These are phyloP conservation scores for Pezicula neosporulosa DNA, from an alignment of 2,329 filamentous ascomycete species.

Conservation along the genomic window DNA sequence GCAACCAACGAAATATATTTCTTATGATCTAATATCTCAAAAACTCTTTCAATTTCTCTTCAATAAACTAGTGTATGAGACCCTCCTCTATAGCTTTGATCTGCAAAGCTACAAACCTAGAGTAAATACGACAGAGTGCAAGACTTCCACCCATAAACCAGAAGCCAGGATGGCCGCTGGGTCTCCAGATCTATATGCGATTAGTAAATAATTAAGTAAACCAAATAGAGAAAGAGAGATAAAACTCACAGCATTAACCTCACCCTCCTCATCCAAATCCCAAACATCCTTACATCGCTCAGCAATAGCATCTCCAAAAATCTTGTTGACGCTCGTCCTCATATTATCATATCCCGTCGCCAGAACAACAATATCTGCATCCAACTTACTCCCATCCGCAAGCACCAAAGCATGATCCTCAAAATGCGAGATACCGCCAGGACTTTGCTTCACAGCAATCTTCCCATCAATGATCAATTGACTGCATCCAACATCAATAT, in stretches of 20 bases:
- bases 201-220: not conserved
- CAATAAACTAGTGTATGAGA: conserved; percentile 32
- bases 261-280: conserved; percentile 43
- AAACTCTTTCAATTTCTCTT: no score
- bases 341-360: conserved; percentile 49
- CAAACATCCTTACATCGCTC: conserved; percentile 43
- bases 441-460: conserved; percentile 44
- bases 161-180: conserved; percentile 59
- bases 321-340: conserved; percentile 42
- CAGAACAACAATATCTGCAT: conserved; percentile 48
- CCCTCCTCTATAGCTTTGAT: conserved; percentile 45
- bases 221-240: not conserved
- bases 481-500: conserved; percentile 51
- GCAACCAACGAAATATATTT: no score
- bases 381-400: conserved; percentile 40
- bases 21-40: no score
- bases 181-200: conserved; percentile 29
- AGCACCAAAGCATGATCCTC: conserved; percentile 31
- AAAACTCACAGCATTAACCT: conserved; percentile 26
- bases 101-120: conserved; percentile 34
- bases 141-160: conserved; percentile 67
- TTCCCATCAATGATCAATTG: conserved; percentile 49
- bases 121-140: conserved; percentile 42
- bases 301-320: conserved; percentile 46
- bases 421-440: conserved; percentile 42